Evolutionary conservation across 805 yeast species (phyloP).

Genomic region (Cyberlindnera xishuangbannaensis): DNA sequence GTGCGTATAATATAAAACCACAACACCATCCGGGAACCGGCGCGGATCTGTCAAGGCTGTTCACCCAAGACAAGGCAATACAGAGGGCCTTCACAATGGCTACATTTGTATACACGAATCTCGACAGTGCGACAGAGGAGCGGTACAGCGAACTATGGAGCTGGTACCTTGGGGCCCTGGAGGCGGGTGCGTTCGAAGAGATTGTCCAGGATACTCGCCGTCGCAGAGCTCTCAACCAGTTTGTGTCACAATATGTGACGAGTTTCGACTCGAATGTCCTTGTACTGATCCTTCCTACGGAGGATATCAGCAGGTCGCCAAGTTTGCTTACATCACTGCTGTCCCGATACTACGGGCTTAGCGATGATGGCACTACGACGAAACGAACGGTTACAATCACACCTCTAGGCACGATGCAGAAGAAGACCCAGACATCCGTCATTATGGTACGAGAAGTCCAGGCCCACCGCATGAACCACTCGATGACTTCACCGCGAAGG

Average conservation of each 20-base stretch:
- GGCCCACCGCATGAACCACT: not conserved
- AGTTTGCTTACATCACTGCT: constrained; percentile 11
- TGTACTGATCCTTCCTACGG: constrained; percentile 14
- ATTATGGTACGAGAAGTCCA: constrained; percentile 9
- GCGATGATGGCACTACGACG: constrained; percentile 1
- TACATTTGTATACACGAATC: constrained; percentile 14
- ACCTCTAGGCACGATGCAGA: constrained; percentile 11
- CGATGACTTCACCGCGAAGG: constrained; percentile 1
- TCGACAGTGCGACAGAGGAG: constrained; percentile 11
- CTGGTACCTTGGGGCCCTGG: constrained; percentile 16
- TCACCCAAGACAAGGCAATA: not conserved
- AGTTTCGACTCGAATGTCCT: constrained; percentile 13
- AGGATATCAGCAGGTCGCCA: constrained; percentile 11
- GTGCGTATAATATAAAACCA: no score
- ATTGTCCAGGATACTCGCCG: constrained; percentile 12
- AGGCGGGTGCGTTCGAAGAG: constrained; percentile 14
- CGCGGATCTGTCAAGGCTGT: no score
- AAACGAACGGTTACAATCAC: constrained; percentile 11
- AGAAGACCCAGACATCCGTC: constrained; percentile 10
- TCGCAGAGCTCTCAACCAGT: constrained; percentile 10
- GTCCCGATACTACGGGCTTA: constrained; percentile 10
- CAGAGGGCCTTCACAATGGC: no score
- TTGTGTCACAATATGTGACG: constrained; percentile 9
- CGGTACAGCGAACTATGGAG: constrained; percentile 13
- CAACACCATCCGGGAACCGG: no score